A percentile compares a stretch with the other conserved stretches of the same genome.
Evolutionary conservation across 2,329 filamentous ascomycete species (phyloP).

Genomic region (Pseudogymnoascus sp.): DNA sequence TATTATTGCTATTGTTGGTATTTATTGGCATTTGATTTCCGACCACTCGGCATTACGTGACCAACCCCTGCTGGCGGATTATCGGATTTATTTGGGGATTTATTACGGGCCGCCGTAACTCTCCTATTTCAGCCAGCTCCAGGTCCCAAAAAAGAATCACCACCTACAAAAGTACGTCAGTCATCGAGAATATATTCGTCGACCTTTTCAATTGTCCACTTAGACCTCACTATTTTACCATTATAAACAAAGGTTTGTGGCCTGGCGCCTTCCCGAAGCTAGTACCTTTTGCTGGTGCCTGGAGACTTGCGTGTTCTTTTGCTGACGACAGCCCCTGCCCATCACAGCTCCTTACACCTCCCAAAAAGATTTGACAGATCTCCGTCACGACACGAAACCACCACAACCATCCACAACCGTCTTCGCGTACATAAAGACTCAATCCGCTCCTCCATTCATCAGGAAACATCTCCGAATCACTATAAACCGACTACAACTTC

Average conservation of each 20-base stretch:
- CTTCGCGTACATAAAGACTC: neutral
- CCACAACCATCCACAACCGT: neutral
- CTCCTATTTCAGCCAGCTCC: neutral
- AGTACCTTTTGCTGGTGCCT: neutral
- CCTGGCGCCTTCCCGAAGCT: neutral
- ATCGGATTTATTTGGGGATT: neutral
- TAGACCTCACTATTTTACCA: neutral
- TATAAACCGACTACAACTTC: constrained; percentile 1
- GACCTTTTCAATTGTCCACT: neutral
- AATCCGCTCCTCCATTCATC: neutral
- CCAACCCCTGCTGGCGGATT: neutral
- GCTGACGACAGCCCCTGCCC: neutral
- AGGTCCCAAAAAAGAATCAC: neutral
- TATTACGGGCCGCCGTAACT: neutral
- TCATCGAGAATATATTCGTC: neutral
- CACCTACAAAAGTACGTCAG: neutral
- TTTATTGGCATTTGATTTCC: neutral
- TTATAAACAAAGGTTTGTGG: neutral
- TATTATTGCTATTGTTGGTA: neutral
- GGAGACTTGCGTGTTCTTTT: neutral
- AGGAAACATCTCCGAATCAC: neutral
- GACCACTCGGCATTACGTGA: neutral
- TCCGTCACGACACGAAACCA: neutral
- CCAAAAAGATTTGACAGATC: constrained; percentile 2
- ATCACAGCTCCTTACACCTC: neutral